phyloP scores from a whole-genome alignment of 2,329 filamentous ascomycete species.

The Reticulascus tulasneorum region DNA sequence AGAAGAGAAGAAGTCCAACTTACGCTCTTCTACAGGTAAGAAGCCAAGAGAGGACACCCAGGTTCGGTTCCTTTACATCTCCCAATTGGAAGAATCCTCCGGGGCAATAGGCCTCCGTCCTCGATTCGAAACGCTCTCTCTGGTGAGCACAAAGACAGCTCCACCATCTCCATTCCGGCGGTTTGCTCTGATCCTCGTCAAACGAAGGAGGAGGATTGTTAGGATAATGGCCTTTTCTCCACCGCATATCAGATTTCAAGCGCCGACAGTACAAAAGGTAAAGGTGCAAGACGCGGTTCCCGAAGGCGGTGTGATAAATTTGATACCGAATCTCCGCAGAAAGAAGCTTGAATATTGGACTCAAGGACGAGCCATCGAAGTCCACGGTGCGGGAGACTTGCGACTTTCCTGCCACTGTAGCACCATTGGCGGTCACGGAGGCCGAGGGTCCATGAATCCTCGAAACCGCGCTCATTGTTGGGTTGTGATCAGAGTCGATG shows the following conservation, averaged over 20 bases:
- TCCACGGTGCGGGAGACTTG: too few species aligned
- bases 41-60: constrained; percentile 12
- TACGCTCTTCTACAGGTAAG: constrained; percentile 13
- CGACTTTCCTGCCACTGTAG: too few species aligned
- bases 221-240: constrained; percentile 14
- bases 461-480: too few species aligned
- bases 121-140: constrained; percentile 9
- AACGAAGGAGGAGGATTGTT: constrained; percentile 12
- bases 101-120: constrained; percentile 11
- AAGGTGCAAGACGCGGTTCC: constrained; percentile 10
- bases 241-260: constrained; percentile 10
- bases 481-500: too few species aligned
- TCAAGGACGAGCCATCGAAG: neutral
- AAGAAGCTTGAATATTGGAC: constrained; percentile 12
- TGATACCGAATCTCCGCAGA: constrained; percentile 11
- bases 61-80: constrained; percentile 9
- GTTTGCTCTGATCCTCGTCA: constrained; percentile 7
- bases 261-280: constrained; percentile 13
- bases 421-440: too few species aligned
- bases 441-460: too few species aligned
- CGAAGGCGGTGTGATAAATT: constrained; percentile 13
- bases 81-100: constrained; percentile 12
- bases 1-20: constrained; percentile 1
- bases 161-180: constrained; percentile 15
- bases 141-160: constrained; percentile 14